These are phyloP conservation scores for Mucor indicus DNA, from an alignment of 371 early-diverging fungal species.

Conservation along the genomic window DNA sequence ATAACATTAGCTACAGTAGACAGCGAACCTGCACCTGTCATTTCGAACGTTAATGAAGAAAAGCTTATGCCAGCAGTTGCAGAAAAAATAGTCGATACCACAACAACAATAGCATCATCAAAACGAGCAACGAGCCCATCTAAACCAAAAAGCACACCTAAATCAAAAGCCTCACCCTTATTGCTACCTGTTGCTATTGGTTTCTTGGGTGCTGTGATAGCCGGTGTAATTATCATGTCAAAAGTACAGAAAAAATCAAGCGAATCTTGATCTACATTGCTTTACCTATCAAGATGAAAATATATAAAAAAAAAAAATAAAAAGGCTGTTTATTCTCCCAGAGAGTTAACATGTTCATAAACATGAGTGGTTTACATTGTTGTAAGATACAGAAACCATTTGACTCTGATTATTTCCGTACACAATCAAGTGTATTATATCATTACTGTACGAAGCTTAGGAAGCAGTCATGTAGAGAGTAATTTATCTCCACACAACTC, in stretches of 20 bases:
- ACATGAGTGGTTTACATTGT: too few species aligned
- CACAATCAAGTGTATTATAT: too few species aligned
- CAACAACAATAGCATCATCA: not conserved
- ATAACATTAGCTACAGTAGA: not conserved
- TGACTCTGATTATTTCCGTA: too few species aligned
- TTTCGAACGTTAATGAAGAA: not conserved
- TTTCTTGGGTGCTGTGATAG: constrained; percentile 39
- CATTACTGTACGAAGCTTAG: too few species aligned
- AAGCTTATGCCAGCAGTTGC: not conserved
- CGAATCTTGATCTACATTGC: too few species aligned
- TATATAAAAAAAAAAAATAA: too few species aligned
- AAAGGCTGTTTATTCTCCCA: too few species aligned
- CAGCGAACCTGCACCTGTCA: not conserved
- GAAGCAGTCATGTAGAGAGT: too few species aligned
- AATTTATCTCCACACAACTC: too few species aligned
- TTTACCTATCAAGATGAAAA: too few species aligned
- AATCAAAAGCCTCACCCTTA: constrained; percentile 15
- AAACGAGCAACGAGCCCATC: not conserved
- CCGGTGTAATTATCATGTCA: constrained; percentile 44
- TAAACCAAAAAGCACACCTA: not conserved
- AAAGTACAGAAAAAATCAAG: not conserved
- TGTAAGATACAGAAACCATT: too few species aligned
- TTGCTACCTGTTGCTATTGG: constrained; percentile 46
- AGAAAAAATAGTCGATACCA: constrained; percentile 1
- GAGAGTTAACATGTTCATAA: too few species aligned